A percentile compares a stretch with the other conserved stretches of the same genome.
These are phyloP conservation scores for Saccharomyces pastorianus DNA, from an alignment of 1,139 yeast genomes.

Conservation along the genomic window DNA sequence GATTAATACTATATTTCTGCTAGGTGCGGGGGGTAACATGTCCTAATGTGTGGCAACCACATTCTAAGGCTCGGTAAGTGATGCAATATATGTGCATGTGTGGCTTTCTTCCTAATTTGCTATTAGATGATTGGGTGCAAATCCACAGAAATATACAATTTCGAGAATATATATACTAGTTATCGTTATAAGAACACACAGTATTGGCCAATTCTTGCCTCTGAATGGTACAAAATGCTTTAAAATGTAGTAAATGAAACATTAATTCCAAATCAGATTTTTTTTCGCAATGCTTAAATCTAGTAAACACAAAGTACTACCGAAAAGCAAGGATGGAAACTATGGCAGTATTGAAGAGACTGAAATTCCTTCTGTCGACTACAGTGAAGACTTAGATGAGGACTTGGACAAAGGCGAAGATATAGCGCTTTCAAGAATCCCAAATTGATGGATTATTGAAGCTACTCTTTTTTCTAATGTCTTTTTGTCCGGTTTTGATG, in stretches of 20 bases:
- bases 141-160: not conserved
- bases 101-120: not conserved
- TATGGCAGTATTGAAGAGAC: not conserved
- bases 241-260: not conserved
- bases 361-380: not conserved
- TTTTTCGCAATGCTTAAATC: not conserved
- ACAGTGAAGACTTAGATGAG: not conserved
- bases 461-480: constrained; percentile 25
- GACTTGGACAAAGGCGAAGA: constrained; percentile 6
- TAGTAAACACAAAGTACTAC: not conserved
- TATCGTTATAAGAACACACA: not conserved
- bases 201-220: not conserved
- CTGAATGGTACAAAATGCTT: not conserved
- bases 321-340: not conserved
- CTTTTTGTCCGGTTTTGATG: constrained; percentile 48
- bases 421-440: constrained; percentile 7
- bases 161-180: not conserved
- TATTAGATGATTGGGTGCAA: not conserved
- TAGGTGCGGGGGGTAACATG: not conserved
- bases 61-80: not conserved
- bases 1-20: not conserved
- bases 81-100: not conserved
- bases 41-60: not conserved
- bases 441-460: constrained; percentile 13
- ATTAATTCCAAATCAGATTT: not conserved